Evolutionary conservation across 1,284 basidiomycete species (phyloP).

Genomic region (Sanghuangporus baumii): DNA sequence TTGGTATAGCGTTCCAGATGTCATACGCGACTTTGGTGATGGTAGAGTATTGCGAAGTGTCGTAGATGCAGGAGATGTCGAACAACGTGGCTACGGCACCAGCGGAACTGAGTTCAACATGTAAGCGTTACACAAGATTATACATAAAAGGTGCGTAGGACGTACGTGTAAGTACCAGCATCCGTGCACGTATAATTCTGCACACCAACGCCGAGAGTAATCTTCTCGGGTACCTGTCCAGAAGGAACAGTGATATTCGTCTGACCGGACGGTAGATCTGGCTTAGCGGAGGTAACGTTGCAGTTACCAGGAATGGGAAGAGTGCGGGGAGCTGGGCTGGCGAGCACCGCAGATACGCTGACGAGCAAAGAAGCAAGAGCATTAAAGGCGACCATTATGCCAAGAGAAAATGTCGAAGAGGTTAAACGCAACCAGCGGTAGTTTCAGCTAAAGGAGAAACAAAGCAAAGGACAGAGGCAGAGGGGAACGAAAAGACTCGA

Average conservation of each 20-base stretch:
- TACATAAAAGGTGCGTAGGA: constrained; percentile 12
- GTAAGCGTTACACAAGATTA: not conserved
- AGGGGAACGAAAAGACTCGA: not conserved
- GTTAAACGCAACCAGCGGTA: not conserved
- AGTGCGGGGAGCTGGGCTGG: not conserved
- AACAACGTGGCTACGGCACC: constrained; percentile 56
- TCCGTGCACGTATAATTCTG: constrained; percentile 39
- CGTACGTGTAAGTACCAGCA: constrained; percentile 32
- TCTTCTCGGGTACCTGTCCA: constrained; percentile 29
- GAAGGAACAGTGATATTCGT: constrained; percentile 31
- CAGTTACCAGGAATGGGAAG: constrained; percentile 12
- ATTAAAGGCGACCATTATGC: constrained; percentile 6
- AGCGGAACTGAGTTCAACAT: constrained; percentile 24
- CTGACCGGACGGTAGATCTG: constrained; percentile 24
- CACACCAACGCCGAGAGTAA: constrained; percentile 42
- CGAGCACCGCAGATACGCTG: not conserved
- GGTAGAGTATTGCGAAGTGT: constrained; percentile 32
- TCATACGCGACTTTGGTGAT: constrained; percentile 38
- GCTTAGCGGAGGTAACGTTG: constrained; percentile 19
- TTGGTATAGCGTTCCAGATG: constrained; percentile 30
- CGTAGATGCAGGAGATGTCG: constrained; percentile 52
- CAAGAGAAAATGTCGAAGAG: not conserved
- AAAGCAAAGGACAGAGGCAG: not conserved
- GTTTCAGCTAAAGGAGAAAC: not conserved
- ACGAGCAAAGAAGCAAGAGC: constrained; percentile 8